Conservation (phyloP, 768 basidiomycete species). For the Agaricus blazei region DNA sequence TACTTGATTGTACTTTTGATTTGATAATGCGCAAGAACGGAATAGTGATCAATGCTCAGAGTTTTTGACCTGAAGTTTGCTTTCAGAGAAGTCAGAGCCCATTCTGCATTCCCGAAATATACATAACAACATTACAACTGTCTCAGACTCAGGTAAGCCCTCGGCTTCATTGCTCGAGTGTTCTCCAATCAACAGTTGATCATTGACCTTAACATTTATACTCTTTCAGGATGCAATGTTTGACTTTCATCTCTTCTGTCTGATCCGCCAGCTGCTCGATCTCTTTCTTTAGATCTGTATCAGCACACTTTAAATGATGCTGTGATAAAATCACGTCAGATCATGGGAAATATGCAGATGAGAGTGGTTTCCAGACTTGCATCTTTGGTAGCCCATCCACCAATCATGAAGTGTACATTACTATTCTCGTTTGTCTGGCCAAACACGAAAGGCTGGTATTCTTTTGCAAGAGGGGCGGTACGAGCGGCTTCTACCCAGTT, state of each 20-base stretch:
- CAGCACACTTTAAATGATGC: background rate
- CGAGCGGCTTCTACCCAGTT: background rate
- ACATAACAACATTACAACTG: too few species aligned
- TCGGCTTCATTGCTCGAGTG: too few species aligned
- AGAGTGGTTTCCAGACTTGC: background rate
- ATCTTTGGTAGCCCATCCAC: slow-evolving; percentile 2
- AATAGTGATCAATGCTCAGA: too few species aligned
- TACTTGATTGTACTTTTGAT: too few species aligned
- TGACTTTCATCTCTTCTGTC: background rate
- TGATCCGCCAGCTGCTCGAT: background rate
- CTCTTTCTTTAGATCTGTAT: background rate
- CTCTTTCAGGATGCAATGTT: background rate
- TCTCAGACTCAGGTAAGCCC: too few species aligned
- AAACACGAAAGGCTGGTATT: slow-evolving; percentile 5
- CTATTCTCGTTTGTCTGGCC: background rate
- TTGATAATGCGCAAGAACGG: too few species aligned
- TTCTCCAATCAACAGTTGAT: too few species aligned
- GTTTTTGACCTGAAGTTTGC: too few species aligned
- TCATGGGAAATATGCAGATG: background rate
- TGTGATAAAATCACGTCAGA: background rate
- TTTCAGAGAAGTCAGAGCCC: too few species aligned
- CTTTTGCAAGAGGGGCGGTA: background rate
- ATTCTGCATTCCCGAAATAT: too few species aligned
- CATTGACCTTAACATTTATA: background rate
- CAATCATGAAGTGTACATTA: slow-evolving; percentile 1